phyloP scores from a whole-genome alignment of 805 yeast genomes.

The Yarrowia sp. region DNA sequence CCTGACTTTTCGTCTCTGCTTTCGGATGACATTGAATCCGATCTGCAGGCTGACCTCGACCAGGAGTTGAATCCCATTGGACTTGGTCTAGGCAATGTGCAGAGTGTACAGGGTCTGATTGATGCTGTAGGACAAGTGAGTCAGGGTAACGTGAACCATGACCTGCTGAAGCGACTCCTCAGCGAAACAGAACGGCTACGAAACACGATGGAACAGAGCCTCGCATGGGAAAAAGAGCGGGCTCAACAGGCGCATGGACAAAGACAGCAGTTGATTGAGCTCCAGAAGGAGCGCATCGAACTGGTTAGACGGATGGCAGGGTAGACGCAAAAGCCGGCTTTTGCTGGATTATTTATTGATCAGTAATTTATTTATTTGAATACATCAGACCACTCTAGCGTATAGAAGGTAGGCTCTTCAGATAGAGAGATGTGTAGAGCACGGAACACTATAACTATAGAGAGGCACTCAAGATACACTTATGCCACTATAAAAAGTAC shows the following conservation, averaged over 20 bases:
- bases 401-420: no score
- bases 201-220: neutral
- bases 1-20: constrained; percentile 2
- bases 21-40: neutral
- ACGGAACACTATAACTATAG: no score
- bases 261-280: neutral
- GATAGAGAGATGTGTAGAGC: no score
- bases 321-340: neutral
- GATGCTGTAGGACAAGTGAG: constrained; percentile 15
- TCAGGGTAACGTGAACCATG: neutral
- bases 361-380: constrained; percentile 6
- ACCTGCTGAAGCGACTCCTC: neutral
- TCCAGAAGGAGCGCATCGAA: neutral
- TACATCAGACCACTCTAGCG: neutral
- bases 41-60: neutral
- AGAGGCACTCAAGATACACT: no score
- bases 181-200: neutral
- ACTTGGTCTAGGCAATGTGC: neutral
- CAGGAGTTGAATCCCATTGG: constrained; percentile 19
- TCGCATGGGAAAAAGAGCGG: constrained; percentile 16
- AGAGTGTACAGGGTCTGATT: neutral
- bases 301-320: constrained; percentile 8
- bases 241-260: constrained; percentile 20
- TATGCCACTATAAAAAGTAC: no score
- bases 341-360: neutral